A percentile compares a stretch with the other conserved stretches of the same genome.
phyloP scores from a whole-genome alignment of 192 early-diverging fungal genomes.

The Entomortierella lignicola region DNA sequence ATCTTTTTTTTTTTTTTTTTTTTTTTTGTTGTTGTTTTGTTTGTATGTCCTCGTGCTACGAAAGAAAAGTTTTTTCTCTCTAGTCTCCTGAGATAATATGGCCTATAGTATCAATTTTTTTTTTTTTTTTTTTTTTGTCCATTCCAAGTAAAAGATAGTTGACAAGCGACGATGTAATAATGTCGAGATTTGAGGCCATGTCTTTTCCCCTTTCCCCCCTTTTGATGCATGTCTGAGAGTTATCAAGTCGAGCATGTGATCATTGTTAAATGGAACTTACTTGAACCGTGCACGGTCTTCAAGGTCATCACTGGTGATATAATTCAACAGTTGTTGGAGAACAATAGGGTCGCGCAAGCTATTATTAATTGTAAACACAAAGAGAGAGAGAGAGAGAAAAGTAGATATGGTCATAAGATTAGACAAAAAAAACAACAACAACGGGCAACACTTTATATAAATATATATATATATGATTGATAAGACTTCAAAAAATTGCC shows the following conservation, averaged over 20 bases:
- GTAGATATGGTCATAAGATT: background rate
- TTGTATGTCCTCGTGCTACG: conserved; percentile 4
- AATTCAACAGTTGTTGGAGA: conserved; percentile 81
- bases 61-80: background rate
- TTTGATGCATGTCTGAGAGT: background rate
- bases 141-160: no score
- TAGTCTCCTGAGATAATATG: background rate
- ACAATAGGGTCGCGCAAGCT: conserved; percentile 83
- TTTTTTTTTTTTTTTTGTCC: background rate
- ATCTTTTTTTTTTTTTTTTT: conserved; percentile 5
- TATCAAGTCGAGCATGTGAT: conserved; percentile 12
- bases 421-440: background rate
- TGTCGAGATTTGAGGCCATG: background rate
- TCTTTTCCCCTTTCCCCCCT: no score
- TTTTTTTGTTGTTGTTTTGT: background rate
- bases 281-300: conserved; percentile 85
- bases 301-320: conserved; percentile 86
- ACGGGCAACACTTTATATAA: no score
- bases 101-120: background rate
- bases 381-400: background rate
- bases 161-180: conserved; percentile 3
- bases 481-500: no score
- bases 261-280: conserved; percentile 48
- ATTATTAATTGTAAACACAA: background rate
- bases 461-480: no score